Conservation (phyloP, 1,139 yeast species). For the Diutina mesorugosa region DNA sequence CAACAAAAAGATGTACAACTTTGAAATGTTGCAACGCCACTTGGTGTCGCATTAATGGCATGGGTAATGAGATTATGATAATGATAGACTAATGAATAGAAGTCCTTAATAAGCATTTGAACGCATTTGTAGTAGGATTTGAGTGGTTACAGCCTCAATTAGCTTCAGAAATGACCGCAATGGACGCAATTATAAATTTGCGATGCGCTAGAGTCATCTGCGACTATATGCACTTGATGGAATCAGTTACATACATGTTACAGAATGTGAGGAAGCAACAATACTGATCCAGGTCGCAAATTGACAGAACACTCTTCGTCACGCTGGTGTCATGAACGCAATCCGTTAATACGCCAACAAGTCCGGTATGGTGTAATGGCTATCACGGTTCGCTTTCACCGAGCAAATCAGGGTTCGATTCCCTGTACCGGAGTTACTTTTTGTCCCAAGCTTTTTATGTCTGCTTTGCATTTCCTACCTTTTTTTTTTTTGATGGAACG, state of each 20-base stretch:
- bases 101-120: neutral
- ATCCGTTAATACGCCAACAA: slow-evolving; percentile 2
- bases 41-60: slow-evolving; percentile 4
- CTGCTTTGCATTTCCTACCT: neutral
- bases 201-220: too few species aligned
- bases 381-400: slow-evolving; percentile 40
- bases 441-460: slow-evolving; percentile 16
- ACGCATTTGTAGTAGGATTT: neutral
- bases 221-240: too few species aligned
- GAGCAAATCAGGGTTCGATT: slow-evolving; percentile 62
- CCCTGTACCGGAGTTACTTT: slow-evolving; percentile 48
- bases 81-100: neutral
- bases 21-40: slow-evolving; percentile 12
- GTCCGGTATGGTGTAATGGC: slow-evolving; percentile 36
- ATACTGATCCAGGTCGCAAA: neutral
- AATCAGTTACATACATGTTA: too few species aligned
- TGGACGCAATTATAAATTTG: too few species aligned
- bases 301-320: neutral
- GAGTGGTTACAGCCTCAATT: too few species aligned
- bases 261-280: too few species aligned
- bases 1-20: slow-evolving; percentile 21
- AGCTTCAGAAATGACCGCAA: too few species aligned
- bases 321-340: too few species aligned
- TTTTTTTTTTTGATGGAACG: too few species aligned
- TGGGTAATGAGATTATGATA: neutral